phyloP scores from a whole-genome alignment of 1,284 basidiomycete genomes.

The Moesziomyces aphidis region DNA sequence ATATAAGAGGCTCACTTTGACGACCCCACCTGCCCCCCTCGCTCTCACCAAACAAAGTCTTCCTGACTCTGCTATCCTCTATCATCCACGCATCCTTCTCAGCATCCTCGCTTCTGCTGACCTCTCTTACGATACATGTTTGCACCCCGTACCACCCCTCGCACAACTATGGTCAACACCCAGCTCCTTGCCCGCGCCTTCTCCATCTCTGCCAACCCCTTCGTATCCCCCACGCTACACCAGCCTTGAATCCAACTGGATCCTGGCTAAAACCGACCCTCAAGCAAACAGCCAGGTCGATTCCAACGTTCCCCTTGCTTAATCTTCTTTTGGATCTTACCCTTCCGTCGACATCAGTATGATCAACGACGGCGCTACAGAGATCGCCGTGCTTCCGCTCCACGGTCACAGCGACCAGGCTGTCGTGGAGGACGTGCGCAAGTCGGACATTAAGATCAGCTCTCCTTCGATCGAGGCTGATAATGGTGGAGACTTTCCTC shows the following conservation, averaged over 20 bases:
- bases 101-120: not conserved
- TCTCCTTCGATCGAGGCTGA: not conserved
- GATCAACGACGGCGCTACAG: not conserved
- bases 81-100: not conserved
- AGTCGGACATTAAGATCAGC: not conserved
- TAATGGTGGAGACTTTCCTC: not conserved
- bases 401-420: not conserved
- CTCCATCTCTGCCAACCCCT: conserved; percentile 9
- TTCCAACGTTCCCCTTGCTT: conserved; percentile 11
- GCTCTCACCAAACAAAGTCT: not conserved
- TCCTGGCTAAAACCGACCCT: conserved; percentile 1
- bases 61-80: not conserved
- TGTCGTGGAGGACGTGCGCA: not conserved
- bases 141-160: not conserved
- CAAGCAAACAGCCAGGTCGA: conserved; percentile 11
- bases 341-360: not conserved
- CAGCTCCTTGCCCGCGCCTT: conserved; percentile 4
- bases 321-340: not conserved
- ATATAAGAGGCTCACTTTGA: not conserved
- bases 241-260: conserved; percentile 16
- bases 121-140: not conserved
- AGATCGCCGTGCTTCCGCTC: conserved; percentile 1
- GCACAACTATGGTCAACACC: conserved; percentile 13
- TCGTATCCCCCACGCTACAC: conserved; percentile 9
- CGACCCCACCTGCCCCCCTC: not conserved